A percentile compares a stretch with the other conserved stretches of the same genome.
Evolutionary conservation across 2,329 filamentous ascomycete species (phyloP).

Genomic region (Atkinsonella texensis): DNA sequence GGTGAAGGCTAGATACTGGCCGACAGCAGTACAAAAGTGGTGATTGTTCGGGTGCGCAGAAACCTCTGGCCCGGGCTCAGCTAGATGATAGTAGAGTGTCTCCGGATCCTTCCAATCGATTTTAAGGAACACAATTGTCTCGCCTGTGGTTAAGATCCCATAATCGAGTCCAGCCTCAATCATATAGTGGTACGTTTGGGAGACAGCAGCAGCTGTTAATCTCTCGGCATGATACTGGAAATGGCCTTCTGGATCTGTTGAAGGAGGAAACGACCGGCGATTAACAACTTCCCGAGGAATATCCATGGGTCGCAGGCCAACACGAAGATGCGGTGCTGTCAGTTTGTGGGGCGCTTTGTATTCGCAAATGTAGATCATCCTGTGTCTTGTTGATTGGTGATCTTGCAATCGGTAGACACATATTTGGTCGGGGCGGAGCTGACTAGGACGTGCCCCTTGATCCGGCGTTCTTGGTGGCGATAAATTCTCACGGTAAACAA

Average conservation of each 20-base stretch:
- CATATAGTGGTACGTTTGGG: constrained; percentile 39
- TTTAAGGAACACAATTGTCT: constrained; percentile 31
- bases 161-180: constrained; percentile 32
- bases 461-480: constrained; percentile 9
- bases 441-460: constrained; percentile 8
- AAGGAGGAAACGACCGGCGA: too few relatives aligned
- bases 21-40: constrained; percentile 14
- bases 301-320: constrained; percentile 28
- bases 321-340: constrained; percentile 26
- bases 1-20: constrained; percentile 17
- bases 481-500: not conserved
- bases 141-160: constrained; percentile 28
- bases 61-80: constrained; percentile 15
- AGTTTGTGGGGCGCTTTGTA: constrained; percentile 38
- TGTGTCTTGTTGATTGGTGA: not conserved
- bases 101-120: constrained; percentile 17
- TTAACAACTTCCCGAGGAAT: constrained; percentile 25
- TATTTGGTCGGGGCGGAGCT: constrained; percentile 22
- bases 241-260: constrained; percentile 16
- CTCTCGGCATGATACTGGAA: constrained; percentile 24
- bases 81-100: constrained; percentile 20
- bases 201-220: constrained; percentile 29
- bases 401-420: constrained; percentile 12
- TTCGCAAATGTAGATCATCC: constrained; percentile 24
- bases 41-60: constrained; percentile 9